Percentiles rank a stretch among this genome's conserved stretches.
phyloP scores from a whole-genome alignment of 768 basidiomycete genomes.

The Lanmaoa pseudosensibilis region DNA sequence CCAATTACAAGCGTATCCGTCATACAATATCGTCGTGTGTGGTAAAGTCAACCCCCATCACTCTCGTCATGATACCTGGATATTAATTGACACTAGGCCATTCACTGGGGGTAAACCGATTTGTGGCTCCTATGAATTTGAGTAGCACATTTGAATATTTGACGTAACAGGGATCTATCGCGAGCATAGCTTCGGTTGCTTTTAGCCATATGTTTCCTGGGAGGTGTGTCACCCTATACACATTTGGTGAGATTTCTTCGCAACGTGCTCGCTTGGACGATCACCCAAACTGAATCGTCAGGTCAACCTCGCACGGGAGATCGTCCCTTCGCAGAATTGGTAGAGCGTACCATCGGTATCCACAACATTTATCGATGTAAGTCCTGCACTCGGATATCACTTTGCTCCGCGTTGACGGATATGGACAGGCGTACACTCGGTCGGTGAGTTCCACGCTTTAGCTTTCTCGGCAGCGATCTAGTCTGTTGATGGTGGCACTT shows the following conservation, averaged over 20 bases:
- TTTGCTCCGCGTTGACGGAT: neutral
- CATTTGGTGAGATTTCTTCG: constrained; percentile 39
- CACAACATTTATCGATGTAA: constrained; percentile 44
- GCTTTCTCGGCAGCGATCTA: neutral
- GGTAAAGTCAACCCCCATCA: constrained; percentile 21
- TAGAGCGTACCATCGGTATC: constrained; percentile 39
- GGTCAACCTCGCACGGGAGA: constrained; percentile 54
- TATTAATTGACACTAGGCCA: constrained; percentile 32
- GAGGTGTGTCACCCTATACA: constrained; percentile 37
- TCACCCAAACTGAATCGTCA: constrained; percentile 13
- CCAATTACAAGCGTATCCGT: constrained; percentile 34
- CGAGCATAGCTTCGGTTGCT: constrained; percentile 39
- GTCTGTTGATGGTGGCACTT: neutral
- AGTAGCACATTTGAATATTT: constrained; percentile 5
- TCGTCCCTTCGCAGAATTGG: constrained; percentile 38
- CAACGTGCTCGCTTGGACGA: neutral
- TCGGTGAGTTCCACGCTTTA: constrained; percentile 30
- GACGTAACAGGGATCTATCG: constrained; percentile 36
- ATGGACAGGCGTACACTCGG: constrained; percentile 42
- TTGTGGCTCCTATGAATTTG: neutral
- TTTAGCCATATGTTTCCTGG: constrained; percentile 32
- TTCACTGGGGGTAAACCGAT: constrained; percentile 37
- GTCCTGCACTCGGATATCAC: neutral
- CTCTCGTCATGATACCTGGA: neutral
- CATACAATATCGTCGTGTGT: constrained; percentile 35